Base-by-base conservation (phyloP, 1,284 basidiomycete genomes). In the Polyporus tsugae region DNA sequence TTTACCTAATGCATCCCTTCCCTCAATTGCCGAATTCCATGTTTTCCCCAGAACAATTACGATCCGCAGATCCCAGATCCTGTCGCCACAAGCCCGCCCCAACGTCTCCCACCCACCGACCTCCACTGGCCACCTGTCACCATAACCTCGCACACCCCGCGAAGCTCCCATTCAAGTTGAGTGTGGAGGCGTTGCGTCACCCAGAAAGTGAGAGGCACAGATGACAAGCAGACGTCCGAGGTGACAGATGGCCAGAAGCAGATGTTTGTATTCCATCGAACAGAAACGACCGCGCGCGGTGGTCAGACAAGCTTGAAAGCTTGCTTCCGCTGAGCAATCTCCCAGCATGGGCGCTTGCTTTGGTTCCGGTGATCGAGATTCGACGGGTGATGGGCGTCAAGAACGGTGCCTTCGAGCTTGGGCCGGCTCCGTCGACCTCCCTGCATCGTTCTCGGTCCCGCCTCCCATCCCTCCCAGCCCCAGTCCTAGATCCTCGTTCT, bases 1-100 rank as follows among this genome's bases (percentile, higher is more conserved):
- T 60, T 60, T 60, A 60, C 58, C 58, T 60, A 39, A 60, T 60
- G 36, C n/a, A 22, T 29, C 22, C 58, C 58, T 52, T 25, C 7
- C 52, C 25, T 33, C 9, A 17, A 29, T 33, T 17, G 29, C 4
- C 29, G 29, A 29, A 29, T 29, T 35, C 29, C 15, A 55, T 35
- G 4, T 19, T 55, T 55, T 13, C 52, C 52, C 25, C 15, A 19
- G 52, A 55, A 55, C 29, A 19, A 15, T 29, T 4, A 15, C 52
- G 29, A 55, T 13, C 33, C 29, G 9, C 15, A n/a, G n/a, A 5
- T 33, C 15, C 17, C 29, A 55, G 15, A 55, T 55, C 52, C 25
- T 55, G 52, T 35, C 52, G 6, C 52, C 33, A 29, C 52, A 35
- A 17, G 22, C 46, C n/a, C 22, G 3, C 19, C 19, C 44, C 46